Evolutionary conservation across 176 grass and related monocot genomes (phyloP).

Genomic region (Sorghum bicolor): Sorghum_bicolor_NCBIv3 NC_012877.2:5451001-5451500

Average conservation of each 20-base stretch:
- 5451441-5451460: no score
- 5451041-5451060: conserved; percentile 83
- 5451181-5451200: not conserved
- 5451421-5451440: not conserved
- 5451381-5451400: not conserved
- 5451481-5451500: no score
- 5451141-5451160: not conserved
- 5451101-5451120: not conserved
- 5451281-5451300: no score
- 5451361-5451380: not conserved
- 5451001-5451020: conserved; percentile 61
- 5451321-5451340: not conserved
- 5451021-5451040: conserved; percentile 82
- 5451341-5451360: not conserved
- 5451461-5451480: no score
- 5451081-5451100: not conserved
- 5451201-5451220: not conserved
- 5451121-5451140: conserved; percentile 15
- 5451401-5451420: not conserved
- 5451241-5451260: not conserved
- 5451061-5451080: conserved; percentile 64
- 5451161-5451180: not conserved
- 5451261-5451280: not conserved
- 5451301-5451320: not conserved
- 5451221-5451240: not conserved